phyloP scores from a whole-genome alignment of 2,329 filamentous ascomycete genomes.

The Myriangium duriaei region DNA sequence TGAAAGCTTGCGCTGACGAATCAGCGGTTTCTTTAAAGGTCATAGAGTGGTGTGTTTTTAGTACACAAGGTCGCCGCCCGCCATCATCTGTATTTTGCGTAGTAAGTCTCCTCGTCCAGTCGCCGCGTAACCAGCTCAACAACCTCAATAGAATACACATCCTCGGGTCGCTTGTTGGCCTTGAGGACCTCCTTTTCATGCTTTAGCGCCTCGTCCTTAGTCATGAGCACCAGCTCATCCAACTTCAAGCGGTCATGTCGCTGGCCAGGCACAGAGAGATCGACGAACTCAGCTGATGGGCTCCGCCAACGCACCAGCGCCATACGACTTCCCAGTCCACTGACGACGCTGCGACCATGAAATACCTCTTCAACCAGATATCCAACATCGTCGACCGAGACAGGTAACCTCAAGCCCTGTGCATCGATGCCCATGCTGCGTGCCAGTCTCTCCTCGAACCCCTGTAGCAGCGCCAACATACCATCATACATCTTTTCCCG shows the following conservation, averaged over 20 bases:
- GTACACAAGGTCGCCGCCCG: too few relatives aligned
- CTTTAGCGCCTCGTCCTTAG: slow-evolving; percentile 69
- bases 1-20: too few relatives aligned
- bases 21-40: too few relatives aligned
- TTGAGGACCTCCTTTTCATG: slow-evolving; percentile 73
- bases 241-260: slow-evolving; percentile 59
- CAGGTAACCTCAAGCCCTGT: slow-evolving; percentile 63
- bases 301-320: slow-evolving; percentile 69
- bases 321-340: slow-evolving; percentile 66
- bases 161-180: slow-evolving; percentile 52
- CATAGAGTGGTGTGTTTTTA: too few relatives aligned
- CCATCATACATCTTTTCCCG: slow-evolving; percentile 88
- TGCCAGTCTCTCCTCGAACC: slow-evolving; percentile 64
- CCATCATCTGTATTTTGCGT: slow-evolving; percentile 4
- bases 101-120: slow-evolving; percentile 49
- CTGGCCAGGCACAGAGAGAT: slow-evolving; percentile 58
- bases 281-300: slow-evolving; percentile 50
- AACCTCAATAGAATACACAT: slow-evolving; percentile 60
- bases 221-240: slow-evolving; percentile 75
- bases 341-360: slow-evolving; percentile 68
- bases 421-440: slow-evolving; percentile 41
- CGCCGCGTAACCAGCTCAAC: slow-evolving; percentile 55
- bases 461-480: slow-evolving; percentile 63
- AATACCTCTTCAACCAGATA: slow-evolving; percentile 87
- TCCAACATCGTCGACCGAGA: slow-evolving; percentile 69